phyloP scores from a whole-genome alignment of 495 filamentous ascomycete genomes.

The Aspergillus incahuasiensis region DNA sequence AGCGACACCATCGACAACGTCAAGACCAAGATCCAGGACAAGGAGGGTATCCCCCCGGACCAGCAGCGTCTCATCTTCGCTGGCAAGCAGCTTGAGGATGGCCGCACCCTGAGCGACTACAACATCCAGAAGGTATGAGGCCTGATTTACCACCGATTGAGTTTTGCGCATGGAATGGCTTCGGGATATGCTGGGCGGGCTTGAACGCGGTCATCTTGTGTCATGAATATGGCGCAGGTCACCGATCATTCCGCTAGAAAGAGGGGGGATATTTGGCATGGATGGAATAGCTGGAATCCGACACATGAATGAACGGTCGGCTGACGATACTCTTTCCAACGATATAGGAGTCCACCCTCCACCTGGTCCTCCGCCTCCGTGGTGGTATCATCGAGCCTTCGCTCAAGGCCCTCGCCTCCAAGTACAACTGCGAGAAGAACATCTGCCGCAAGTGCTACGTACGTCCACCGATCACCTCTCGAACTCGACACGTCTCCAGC shows the following conservation, averaged over 20 bases:
- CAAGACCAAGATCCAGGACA: constrained; percentile 97
- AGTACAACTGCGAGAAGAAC: constrained; percentile 99
- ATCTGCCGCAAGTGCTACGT: constrained; percentile 99
- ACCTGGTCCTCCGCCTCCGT: constrained; percentile 98
- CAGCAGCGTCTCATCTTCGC: constrained; percentile 99
- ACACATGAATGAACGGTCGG: constrained; percentile 7
- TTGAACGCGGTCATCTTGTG: not conserved
- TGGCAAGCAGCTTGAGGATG: constrained; percentile 99
- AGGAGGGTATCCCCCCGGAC: constrained; percentile 98
- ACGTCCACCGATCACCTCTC: constrained; percentile 33
- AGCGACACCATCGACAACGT: constrained; percentile 99
- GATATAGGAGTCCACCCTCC: constrained; percentile 90
- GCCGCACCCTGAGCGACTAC: constrained; percentile 96
- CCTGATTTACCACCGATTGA: not conserved
- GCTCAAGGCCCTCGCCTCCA: constrained; percentile 94
- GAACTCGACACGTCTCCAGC: not conserved
- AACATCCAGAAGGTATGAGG: constrained; percentile 97
- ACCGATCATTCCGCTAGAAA: not conserved
- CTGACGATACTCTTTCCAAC: constrained; percentile 27
- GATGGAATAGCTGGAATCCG: not conserved
- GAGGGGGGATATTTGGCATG: not conserved
- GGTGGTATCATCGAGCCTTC: constrained; percentile 99
- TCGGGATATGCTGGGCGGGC: not conserved
- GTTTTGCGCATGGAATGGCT: not conserved
- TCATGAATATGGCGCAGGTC: not conserved